These are phyloP conservation scores for Colletotrichum gigasporum DNA, from an alignment of 2,329 filamentous ascomycete species.

Conservation along the genomic window DNA sequence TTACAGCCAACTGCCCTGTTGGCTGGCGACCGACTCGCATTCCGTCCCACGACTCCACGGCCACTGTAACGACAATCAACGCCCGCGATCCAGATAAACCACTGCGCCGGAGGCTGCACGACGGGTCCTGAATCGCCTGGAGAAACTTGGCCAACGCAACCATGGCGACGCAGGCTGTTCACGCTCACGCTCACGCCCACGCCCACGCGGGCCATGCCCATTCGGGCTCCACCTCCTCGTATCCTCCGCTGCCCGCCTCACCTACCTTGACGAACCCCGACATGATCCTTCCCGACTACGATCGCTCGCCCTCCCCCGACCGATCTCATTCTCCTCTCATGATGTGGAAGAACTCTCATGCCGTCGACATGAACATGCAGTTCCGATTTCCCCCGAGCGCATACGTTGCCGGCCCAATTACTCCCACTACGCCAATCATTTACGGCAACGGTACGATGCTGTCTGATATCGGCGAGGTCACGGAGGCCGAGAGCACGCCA, in stretches of 20 bases:
- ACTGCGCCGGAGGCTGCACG: background rate
- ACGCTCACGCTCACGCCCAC: conserved; percentile 17
- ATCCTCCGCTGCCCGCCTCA: conserved; percentile 70
- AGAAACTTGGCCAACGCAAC: conserved; percentile 16
- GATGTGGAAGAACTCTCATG: conserved; percentile 61
- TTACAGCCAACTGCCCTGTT: conserved; percentile 10
- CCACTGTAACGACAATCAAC: conserved; percentile 25
- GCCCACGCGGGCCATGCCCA: conserved; percentile 29
- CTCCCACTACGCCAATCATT: conserved; percentile 71
- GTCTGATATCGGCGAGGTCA: conserved; percentile 70
- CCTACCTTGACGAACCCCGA: conserved; percentile 93
- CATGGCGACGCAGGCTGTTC: conserved; percentile 44
- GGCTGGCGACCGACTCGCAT: conserved; percentile 5
- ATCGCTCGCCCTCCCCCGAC: conserved; percentile 62
- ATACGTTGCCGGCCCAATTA: conserved; percentile 54
- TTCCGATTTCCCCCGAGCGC: conserved; percentile 53
- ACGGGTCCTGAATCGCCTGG: conserved; percentile 4
- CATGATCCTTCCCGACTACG: conserved; percentile 88
- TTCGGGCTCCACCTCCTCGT: conserved; percentile 42
- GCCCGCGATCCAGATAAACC: conserved; percentile 6
- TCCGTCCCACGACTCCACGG: conserved; percentile 20
- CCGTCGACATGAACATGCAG: conserved; percentile 44
- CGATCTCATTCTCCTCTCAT: conserved; percentile 60
- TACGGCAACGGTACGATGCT: conserved; percentile 77
- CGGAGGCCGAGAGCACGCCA: conserved; percentile 60